phyloP scores from a whole-genome alignment of 441 rosid genomes.

The Pelargonium exstipulatum region DNA sequence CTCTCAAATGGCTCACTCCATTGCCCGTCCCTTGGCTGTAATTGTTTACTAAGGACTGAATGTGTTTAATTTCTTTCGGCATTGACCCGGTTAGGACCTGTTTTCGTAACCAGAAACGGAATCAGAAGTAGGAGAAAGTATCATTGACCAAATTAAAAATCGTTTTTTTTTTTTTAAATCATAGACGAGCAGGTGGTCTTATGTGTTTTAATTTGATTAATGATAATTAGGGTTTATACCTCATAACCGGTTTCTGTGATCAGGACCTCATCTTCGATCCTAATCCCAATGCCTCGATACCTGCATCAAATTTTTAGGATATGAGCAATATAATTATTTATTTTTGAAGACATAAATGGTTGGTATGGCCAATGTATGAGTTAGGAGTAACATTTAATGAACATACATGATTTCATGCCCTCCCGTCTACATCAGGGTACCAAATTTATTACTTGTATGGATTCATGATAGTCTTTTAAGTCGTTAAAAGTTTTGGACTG shows the following conservation, averaged over 20 bases:
- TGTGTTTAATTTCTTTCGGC: conserved; percentile 87
- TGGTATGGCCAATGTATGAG: neutral
- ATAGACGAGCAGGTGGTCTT: neutral
- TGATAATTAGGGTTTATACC: conserved; percentile 32
- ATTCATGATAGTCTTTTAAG: neutral
- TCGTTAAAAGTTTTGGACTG: neutral
- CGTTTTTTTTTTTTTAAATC: neutral
- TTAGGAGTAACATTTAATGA: neutral
- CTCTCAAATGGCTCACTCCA: conserved; percentile 24
- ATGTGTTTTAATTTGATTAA: neutral
- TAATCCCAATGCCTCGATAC: conserved; percentile 74
- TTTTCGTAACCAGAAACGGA: conserved; percentile 14
- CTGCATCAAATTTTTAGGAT: conserved; percentile 33
- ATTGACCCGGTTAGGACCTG: conserved; percentile 93
- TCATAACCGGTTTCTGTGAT: conserved; percentile 86
- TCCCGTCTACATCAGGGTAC: too few relatives aligned
- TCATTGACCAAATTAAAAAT: neutral
- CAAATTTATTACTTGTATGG: too few relatives aligned
- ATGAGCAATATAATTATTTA: neutral
- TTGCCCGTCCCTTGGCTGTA: conserved; percentile 30
- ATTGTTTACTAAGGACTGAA: conserved; percentile 61
- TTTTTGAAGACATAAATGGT: neutral
- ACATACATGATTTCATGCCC: neutral
- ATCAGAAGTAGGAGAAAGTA: neutral
- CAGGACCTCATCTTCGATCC: conserved; percentile 94